Evolutionary conservation across 768 basidiomycete genomes (phyloP).

Genomic region (Kwoniella newhampshirensis): DNA sequence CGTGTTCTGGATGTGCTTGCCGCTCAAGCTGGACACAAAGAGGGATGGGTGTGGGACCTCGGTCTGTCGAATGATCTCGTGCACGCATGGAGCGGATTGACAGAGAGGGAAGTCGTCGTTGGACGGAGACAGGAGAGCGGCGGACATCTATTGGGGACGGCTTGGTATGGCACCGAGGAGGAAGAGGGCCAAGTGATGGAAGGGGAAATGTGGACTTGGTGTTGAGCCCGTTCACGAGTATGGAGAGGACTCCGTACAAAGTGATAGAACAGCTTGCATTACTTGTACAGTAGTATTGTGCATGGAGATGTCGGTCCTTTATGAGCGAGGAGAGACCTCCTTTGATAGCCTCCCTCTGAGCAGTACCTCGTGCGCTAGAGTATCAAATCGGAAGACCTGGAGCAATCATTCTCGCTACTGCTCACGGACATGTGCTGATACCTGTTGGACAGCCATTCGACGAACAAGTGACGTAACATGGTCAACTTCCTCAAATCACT

Average conservation of each 20-base stretch:
- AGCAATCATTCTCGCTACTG: too few relatives aligned
- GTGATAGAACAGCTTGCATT: too few relatives aligned
- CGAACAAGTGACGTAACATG: constrained; percentile 17
- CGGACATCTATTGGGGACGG: constrained; percentile 38
- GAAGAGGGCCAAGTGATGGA: constrained; percentile 27
- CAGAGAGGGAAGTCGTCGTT: constrained; percentile 7
- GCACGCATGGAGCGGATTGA: constrained; percentile 15
- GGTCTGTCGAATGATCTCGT: background rate
- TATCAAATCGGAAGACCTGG: too few relatives aligned
- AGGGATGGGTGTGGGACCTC: constrained; percentile 38
- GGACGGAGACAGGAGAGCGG: constrained; percentile 21
- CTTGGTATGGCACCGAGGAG: constrained; percentile 36
- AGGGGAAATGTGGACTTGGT: constrained; percentile 38
- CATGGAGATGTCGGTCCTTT: too few relatives aligned
- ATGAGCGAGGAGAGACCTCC: too few relatives aligned
- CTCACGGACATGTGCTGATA: too few relatives aligned
- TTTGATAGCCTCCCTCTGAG: too few relatives aligned
- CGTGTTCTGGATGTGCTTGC: constrained; percentile 25
- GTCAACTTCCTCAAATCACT: constrained; percentile 32
- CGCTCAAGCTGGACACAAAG: constrained; percentile 13
- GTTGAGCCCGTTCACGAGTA: too few relatives aligned
- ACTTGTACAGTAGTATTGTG: too few relatives aligned
- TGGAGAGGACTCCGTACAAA: too few relatives aligned
- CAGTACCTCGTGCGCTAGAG: too few relatives aligned
- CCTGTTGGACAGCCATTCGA: too few relatives aligned